Base-by-base conservation (phyloP, 1,284 basidiomycete species). In the Puccinia coronata region DNA sequence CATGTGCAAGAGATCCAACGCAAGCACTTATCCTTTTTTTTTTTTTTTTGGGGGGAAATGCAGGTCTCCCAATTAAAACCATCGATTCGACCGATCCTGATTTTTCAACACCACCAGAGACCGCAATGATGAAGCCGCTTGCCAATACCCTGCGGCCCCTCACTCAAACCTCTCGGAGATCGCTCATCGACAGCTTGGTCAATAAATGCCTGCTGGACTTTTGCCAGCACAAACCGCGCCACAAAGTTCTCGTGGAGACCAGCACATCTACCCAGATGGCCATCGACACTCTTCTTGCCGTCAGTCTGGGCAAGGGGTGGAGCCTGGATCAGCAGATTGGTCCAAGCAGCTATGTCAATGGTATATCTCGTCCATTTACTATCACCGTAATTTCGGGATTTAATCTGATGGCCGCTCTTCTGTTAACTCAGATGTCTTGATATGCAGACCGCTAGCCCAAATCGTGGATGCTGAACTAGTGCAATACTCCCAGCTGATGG, bases 371-470 rank as follows among this genome's bases (percentile, higher is more conserved):
- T 43, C 31, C 23, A n/a, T 43, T 20, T 18, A 28, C 16, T 11
- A 34, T 0, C 23, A 73, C 23, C 23, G 11, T 25, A 23, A 25
- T 47, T 34, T 31, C 28, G 5, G 23, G 18, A 31, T 0, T n/a
- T 31, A 47, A 1, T 25, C 57, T 47, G 1, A 41, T 28, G 8
- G 12, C 41, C n/a, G 23, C n/a, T 18, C 23, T 72, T 51, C 11
- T 34, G 43, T 69, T n/a, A n/a, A n/a, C n/a, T 39, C 20, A 79
- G 76, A 70, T 57, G 76, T 79, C 25, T 69, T 79, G 28, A 59
- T 79, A n/a, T 79, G 76, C 59, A 63, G 76, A 55, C 76, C 76
- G 9, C 3, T 79, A 5, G n/a, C 47, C 31, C 76, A 79, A 25
- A 79, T 79, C 43, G 43, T 70, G n/a, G 65, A 79, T 53, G 65